Evolutionary conservation across 257 asterid species (phyloP).

Genomic region (Solanum chaucha): DNA sequence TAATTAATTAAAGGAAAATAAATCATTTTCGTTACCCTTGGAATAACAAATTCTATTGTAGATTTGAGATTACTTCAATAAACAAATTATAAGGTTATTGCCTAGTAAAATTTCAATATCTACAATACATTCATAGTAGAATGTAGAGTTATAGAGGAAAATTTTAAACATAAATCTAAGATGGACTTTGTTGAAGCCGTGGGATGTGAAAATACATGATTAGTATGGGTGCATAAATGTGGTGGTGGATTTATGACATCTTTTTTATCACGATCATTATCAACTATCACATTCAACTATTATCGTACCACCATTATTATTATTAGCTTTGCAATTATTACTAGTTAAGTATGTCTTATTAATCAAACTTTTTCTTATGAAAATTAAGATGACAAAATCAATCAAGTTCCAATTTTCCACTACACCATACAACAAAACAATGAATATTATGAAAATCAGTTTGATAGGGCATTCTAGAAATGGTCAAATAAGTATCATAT

Average conservation of each 20-base stretch:
- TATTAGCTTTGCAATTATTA: neutral
- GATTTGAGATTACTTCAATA: neutral
- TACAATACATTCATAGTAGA: too few relatives aligned
- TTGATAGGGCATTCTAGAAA: neutral
- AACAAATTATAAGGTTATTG: neutral
- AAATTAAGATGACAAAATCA: neutral
- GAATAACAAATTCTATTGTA: too few relatives aligned
- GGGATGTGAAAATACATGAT: too few relatives aligned
- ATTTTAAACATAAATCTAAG: too few relatives aligned
- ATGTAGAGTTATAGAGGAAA: too few relatives aligned
- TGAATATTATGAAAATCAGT: neutral
- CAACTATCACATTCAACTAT: neutral
- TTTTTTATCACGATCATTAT: neutral
- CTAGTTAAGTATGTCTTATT: neutral
- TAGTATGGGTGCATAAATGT: too few relatives aligned
- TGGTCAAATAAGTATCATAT: neutral
- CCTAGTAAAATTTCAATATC: neutral
- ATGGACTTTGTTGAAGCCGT: too few relatives aligned
- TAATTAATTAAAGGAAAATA: too few relatives aligned
- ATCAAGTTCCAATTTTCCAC: neutral
- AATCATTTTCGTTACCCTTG: too few relatives aligned
- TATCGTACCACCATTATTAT: neutral
- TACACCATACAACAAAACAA: neutral
- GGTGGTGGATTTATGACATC: too few relatives aligned
- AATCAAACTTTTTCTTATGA: neutral